Evolutionary conservation across 1,284 basidiomycete genomes (phyloP).

Genomic region (Malassezia caprae): DNA sequence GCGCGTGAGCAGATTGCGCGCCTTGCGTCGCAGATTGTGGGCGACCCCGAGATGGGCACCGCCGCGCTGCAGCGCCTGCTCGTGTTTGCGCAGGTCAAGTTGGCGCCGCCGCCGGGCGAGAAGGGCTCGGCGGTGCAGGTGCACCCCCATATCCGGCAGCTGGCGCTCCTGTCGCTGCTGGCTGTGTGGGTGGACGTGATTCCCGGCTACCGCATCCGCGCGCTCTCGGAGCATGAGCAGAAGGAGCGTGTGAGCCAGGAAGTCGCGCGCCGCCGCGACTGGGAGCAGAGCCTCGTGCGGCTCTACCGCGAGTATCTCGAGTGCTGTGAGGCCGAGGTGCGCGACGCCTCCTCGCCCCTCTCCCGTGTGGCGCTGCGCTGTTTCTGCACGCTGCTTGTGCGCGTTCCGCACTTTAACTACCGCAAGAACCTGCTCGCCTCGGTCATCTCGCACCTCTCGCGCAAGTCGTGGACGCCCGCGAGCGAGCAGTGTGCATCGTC

Average conservation of each 20-base stretch:
- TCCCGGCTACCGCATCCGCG: constrained; percentile 67
- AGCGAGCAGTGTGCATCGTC: constrained; percentile 73
- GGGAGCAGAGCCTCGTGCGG: constrained; percentile 84
- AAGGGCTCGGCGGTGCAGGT: constrained; percentile 50
- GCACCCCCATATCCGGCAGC: constrained; percentile 70
- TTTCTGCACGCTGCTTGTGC: constrained; percentile 72
- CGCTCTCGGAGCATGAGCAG: constrained; percentile 79
- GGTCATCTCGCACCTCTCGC: constrained; percentile 72
- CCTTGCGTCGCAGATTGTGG: constrained; percentile 37
- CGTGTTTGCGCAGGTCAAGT: constrained; percentile 27
- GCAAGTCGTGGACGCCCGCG: constrained; percentile 53
- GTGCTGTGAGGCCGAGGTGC: constrained; percentile 71
- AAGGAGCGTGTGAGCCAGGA: constrained; percentile 88
- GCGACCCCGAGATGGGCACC: constrained; percentile 41
- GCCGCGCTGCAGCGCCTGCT: constrained; percentile 30
- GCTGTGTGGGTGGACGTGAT: constrained; percentile 93
- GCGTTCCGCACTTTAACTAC: constrained; percentile 95
- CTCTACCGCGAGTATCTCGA: constrained; percentile 83
- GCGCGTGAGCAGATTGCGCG: constrained; percentile 47
- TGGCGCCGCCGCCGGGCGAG: constrained; percentile 14
- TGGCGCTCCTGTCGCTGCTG: constrained; percentile 79
- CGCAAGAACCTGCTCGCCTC: constrained; percentile 81
- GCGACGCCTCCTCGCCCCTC: constrained; percentile 60
- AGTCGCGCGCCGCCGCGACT: constrained; percentile 79
- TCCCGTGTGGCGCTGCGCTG: constrained; percentile 65